Evolutionary conservation across 2,329 filamentous ascomycete species (phyloP).

Genomic region (Tolypocladium pustulatum): DNA sequence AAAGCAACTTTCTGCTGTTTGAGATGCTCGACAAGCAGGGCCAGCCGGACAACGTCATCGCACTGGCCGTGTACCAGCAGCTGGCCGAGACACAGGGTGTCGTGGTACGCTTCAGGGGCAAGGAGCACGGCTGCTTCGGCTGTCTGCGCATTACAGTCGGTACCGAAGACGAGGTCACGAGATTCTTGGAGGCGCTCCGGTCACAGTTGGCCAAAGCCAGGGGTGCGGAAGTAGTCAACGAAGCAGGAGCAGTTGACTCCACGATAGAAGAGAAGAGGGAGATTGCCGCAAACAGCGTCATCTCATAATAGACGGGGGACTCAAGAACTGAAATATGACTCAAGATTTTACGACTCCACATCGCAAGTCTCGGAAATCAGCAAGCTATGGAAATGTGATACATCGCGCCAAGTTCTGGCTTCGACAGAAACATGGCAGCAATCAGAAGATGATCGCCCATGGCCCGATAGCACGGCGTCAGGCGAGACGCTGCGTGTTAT

Average conservation of each 20-base stretch:
- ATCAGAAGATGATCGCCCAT: no score
- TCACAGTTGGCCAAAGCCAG: slow-evolving; percentile 35
- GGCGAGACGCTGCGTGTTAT: not conserved
- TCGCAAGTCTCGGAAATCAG: no score
- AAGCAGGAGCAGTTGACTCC: no score
- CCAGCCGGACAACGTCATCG: slow-evolving; percentile 67
- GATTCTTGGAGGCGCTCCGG: slow-evolving; percentile 61
- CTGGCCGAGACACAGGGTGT: slow-evolving; percentile 82
- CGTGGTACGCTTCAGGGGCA: slow-evolving; percentile 86
- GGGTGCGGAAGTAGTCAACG: slow-evolving; percentile 2
- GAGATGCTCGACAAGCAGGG: slow-evolving; percentile 70
- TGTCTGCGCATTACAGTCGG: slow-evolving; percentile 89
- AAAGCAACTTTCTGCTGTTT: slow-evolving; percentile 83
- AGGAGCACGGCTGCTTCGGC: slow-evolving; percentile 80
- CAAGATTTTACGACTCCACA: not conserved
- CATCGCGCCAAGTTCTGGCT: not conserved
- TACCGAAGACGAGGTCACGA: slow-evolving; percentile 74
- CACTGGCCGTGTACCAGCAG: slow-evolving; percentile 70
- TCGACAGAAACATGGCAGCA: not conserved
- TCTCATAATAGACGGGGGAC: slow-evolving; percentile 1
- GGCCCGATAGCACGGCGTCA: not conserved
- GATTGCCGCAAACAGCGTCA: not conserved
- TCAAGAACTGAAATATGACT: no score
- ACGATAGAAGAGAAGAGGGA: not conserved
- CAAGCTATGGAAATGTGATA: not conserved